Evolutionary conservation across 140 eudicot species (phyloP), one percentile per base, ranked within the genome.

Genomic region (Anethum foeniculum): DNA sequence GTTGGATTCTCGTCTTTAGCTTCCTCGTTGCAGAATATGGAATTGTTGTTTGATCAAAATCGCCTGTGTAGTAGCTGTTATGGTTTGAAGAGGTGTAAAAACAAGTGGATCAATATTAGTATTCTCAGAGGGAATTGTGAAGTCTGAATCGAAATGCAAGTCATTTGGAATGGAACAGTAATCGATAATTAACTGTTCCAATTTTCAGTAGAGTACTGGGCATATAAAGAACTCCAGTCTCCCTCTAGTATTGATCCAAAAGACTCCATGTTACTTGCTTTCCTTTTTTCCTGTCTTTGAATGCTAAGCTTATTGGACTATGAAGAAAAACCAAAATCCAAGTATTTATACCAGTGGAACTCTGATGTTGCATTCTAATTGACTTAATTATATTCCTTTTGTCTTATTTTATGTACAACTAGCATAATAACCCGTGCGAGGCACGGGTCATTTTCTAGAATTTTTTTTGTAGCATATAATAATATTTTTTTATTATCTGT

Each of bases 191-290:
- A 90, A 78, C 32, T 90, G 92, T 7, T 90, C 80, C 92, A 86
- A 82, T 47, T 87, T 14, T 91, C 90, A 65, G 51, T 36, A 6
- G 85, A 81, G 65, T 82, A 78, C 60, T 81, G 82, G 52, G 84
- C 96, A 82, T 67, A 75, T 46, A 87, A 85, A 77, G 84, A 82
- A 82, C 82, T 84, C 96, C 97, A 92, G 30, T 85, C 91, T 86
- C 85, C 93, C 77, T 81, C 91, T 16, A 82, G 48, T 44, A 88
- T 46, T 38, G 90, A 27, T 44, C n/a, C 87, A 75, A 85, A 68
- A 54, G 87, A 67, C 77, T 91, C 97, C 97, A 91, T 91, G 41
- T 84, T 75, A 7, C 25, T 71, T 34, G 25, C 19, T 71, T 85
- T 47, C 6, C 6, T 72, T 38, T 65, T 71, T n/a, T 19, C 44